These are phyloP conservation scores for Excoecaria agallocha DNA, from an alignment of 345 rosid genomes.

Conservation along the genomic window DNA sequence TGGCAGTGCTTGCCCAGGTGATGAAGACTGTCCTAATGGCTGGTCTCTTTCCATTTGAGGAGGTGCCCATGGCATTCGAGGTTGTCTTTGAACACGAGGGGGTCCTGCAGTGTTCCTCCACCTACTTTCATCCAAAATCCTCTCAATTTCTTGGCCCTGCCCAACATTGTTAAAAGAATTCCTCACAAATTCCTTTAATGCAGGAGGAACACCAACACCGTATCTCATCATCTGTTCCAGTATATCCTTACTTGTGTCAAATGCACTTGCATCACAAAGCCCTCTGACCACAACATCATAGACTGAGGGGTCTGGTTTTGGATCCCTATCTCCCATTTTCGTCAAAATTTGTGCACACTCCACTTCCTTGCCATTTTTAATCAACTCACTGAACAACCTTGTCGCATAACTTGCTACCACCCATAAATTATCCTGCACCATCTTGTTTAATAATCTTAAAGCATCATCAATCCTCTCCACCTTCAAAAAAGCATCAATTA, in stretches of 20 bases:
- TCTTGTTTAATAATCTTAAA: constrained; percentile 47
- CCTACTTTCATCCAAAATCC: constrained; percentile 46
- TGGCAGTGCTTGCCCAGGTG: constrained; percentile 5
- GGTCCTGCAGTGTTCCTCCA: constrained; percentile 32
- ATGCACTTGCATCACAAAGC: constrained; percentile 61
- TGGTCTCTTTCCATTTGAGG: constrained; percentile 22
- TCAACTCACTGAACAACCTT: constrained; percentile 62
- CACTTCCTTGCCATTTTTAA: constrained; percentile 62
- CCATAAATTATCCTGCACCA: constrained; percentile 77
- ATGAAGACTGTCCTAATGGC: constrained; percentile 12
- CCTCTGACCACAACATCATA: constrained; percentile 87
- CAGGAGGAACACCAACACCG: constrained; percentile 63
- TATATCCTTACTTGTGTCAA: constrained; percentile 53
- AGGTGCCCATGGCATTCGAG: constrained; percentile 11
- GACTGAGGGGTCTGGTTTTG: constrained; percentile 78
- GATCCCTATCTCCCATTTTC: constrained; percentile 89
- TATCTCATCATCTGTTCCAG: constrained; percentile 66
- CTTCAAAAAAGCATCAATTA: constrained; percentile 76
- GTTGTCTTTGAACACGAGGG: constrained; percentile 8
- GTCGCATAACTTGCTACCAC: constrained; percentile 87
- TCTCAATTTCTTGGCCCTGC: constrained; percentile 63
- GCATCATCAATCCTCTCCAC: constrained; percentile 72
- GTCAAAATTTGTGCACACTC: constrained; percentile 67
- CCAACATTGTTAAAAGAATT: constrained; percentile 56
- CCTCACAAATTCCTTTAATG: constrained; percentile 45